Base-by-base conservation (phyloP, 306 rosid species). In the Argentina anserina region DNA sequence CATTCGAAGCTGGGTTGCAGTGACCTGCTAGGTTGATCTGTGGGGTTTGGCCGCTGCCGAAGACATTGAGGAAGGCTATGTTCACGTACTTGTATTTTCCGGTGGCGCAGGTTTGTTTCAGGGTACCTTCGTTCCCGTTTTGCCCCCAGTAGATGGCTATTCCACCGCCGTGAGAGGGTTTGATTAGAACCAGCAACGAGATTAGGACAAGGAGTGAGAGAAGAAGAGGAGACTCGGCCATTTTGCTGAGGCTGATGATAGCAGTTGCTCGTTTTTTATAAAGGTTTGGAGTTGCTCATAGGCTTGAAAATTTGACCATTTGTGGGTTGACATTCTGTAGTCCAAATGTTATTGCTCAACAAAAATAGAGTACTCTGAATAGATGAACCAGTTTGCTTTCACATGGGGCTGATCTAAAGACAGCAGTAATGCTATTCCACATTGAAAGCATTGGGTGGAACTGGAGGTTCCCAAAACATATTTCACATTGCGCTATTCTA, bases 131-230 rank as follows among this genome's bases (percentile, higher is more conserved):
- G 49, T 78, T 70, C 9, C 85, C 86, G 31, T 78, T 83, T 82
- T 92, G 92, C 67, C 96, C 96, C 92, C 96, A 89, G 45, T 92
- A 92, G 63, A 87, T 70, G n/a, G 92, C 89, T 33, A 89, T 81
- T 67, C 85, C 88, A 2, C 87, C 87, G 0, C 76, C 81, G 1
- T 70, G 18, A 26, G 89, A 79, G 80, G 72, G 33, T 70, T 67
- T 13, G 34, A 81, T 33, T 0, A 69, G 60, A 52, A 67, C 14
- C 1, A 76, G 33, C 21, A 64, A 17, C 14, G 84, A 59, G 20
- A 34, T 11, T 62, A 86, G 68, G 49, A 73, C 23, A 4, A 85
- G 65, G 55, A 74, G 50, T 9, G 81, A 59, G 42, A 75, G 36
- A 56, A 77, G 45, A 58, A 58, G 36, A 59, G 72, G 14, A n/a